Evolutionary conservation across 2,329 filamentous ascomycete genomes (phyloP).

Genomic region (Monilinia laxa): DNA sequence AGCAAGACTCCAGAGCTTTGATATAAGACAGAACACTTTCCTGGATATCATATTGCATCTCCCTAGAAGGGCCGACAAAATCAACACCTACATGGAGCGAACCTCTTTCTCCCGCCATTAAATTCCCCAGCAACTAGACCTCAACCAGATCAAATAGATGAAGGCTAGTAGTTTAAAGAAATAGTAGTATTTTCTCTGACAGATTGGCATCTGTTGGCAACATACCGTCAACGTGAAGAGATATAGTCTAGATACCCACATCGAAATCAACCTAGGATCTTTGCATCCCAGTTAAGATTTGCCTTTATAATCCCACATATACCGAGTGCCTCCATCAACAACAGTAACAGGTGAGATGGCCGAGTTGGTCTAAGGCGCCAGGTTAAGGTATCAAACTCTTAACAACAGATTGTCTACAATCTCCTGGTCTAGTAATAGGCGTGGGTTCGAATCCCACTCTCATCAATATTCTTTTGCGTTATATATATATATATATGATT

Average conservation of each 20-base stretch:
- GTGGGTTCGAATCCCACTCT: constrained; percentile 19
- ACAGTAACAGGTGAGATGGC: constrained; percentile 6
- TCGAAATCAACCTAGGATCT: background rate
- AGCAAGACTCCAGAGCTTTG: background rate
- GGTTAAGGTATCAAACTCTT: constrained; percentile 13
- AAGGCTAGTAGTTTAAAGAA: background rate
- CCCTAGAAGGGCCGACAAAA: no score
- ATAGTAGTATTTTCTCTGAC: no score
- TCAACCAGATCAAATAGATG: background rate
- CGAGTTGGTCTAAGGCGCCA: constrained; percentile 20
- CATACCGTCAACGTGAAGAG: background rate
- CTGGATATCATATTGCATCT: no score
- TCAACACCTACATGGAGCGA: no score
- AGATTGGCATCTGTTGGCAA: no score
- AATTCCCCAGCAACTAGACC: background rate
- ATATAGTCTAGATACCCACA: background rate
- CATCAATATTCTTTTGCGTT: background rate
- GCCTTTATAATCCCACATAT: rapidly evolving
- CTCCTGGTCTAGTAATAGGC: constrained; percentile 20
- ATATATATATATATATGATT: background rate
- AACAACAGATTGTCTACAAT: background rate
- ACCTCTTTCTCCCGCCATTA: no score
- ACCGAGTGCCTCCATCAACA: background rate
- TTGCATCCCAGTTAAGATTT: background rate
- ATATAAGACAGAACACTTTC: no score